Evolutionary conservation across 352 stramenopile species (phyloP).

Genomic region (Phytophthora hybrid): DNA sequence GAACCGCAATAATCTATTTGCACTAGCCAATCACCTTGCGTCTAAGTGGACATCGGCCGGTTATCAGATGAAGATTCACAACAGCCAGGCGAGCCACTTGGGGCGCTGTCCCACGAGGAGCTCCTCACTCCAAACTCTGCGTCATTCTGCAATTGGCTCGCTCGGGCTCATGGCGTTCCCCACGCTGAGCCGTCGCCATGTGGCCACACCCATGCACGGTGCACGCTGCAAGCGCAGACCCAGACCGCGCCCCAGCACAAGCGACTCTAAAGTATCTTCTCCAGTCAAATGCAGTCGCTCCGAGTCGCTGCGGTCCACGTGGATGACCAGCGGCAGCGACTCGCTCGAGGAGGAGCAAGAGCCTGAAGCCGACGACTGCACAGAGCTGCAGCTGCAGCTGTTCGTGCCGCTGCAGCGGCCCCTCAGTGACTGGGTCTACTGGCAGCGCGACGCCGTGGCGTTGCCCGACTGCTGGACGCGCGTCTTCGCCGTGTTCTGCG

Average conservation of each 20-base stretch:
- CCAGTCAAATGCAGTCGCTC: conserved; percentile 31
- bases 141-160: conserved; percentile 30
- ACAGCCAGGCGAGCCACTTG: conserved; percentile 13
- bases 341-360: conserved; percentile 21
- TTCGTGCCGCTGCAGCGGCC: conserved; percentile 24
- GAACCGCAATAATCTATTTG: not conserved
- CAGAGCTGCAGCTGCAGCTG: conserved; percentile 16
- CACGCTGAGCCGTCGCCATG: conserved; percentile 15
- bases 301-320: conserved; percentile 49
- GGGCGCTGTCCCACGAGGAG: conserved; percentile 20
- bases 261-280: not conserved
- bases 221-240: conserved; percentile 23
- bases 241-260: not conserved
- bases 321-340: conserved; percentile 47
- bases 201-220: conserved; percentile 8
- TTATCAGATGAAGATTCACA: conserved; percentile 29
- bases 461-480: conserved; percentile 55
- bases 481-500: conserved; percentile 57
- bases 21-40: conserved; percentile 13
- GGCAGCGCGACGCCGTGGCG: conserved; percentile 43
- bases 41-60: conserved; percentile 19
- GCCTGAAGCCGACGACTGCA: not conserved
- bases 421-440: conserved; percentile 58
- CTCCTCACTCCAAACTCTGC: not conserved
- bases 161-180: conserved; percentile 25